Conservation (phyloP, 768 basidiomycete species). For the Russula virescens region DNA sequence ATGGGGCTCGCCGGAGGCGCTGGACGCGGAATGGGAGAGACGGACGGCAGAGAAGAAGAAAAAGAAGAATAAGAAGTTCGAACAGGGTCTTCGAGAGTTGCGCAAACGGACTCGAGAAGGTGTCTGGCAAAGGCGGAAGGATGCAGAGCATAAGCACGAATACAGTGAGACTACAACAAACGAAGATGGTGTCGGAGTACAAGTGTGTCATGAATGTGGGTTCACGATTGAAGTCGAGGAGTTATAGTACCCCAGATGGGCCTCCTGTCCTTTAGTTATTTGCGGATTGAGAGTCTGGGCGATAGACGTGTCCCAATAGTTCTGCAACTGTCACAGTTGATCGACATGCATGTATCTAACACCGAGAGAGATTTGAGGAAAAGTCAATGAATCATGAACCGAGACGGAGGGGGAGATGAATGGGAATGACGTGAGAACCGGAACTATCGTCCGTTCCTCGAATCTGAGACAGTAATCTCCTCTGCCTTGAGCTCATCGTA, state of each 20-base stretch:
- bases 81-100: constrained; percentile 79
- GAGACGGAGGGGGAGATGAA: neutral
- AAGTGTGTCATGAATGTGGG: constrained; percentile 85
- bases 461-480: constrained; percentile 22
- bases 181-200: constrained; percentile 50
- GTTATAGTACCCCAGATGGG: constrained; percentile 38
- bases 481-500: constrained; percentile 18
- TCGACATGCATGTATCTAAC: constrained; percentile 1
- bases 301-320: neutral
- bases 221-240: constrained; percentile 89
- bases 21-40: constrained; percentile 83
- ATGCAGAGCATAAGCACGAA: constrained; percentile 82
- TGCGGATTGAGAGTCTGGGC: neutral
- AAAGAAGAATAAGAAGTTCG: constrained; percentile 92
- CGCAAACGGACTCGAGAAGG: constrained; percentile 82
- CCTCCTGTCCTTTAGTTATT: neutral
- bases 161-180: constrained; percentile 59
- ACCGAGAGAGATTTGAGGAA: neutral
- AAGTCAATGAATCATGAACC: neutral
- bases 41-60: constrained; percentile 78
- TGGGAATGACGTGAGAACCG: neutral
- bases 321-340: constrained; percentile 6
- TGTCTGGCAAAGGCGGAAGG: constrained; percentile 81
- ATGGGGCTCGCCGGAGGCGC: constrained; percentile 90
- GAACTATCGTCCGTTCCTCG: constrained; percentile 22